Percentiles rank a stretch among this genome's conserved stretches.
Conservation (phyloP, 768 basidiomycete species). For the Russula olivacea region DNA sequence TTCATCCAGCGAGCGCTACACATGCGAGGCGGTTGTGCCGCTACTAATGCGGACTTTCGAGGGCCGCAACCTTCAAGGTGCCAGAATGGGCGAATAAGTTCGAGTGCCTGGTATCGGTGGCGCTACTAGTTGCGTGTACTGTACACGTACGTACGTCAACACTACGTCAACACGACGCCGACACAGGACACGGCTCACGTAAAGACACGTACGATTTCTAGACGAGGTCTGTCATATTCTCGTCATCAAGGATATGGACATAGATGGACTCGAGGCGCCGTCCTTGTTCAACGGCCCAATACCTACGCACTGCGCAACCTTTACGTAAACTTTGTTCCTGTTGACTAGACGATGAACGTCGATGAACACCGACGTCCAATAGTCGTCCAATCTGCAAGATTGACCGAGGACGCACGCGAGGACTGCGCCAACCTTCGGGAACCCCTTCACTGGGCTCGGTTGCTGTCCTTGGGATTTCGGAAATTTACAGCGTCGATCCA, state of each 20-base stretch:
- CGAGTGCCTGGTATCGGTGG: constrained; percentile 10
- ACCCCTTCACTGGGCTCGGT: too few species aligned
- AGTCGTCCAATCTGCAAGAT: neutral
- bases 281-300: neutral
- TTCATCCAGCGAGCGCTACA: neutral
- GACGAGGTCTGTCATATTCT: neutral
- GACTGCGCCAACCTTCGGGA: neutral
- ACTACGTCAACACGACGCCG: too few species aligned
- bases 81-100: neutral
- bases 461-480: neutral
- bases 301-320: too few species aligned
- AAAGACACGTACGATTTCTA: neutral
- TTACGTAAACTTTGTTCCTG: neutral
- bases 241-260: neutral
- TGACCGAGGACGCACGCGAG: too few species aligned
- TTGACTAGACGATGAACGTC: neutral
- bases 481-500: neutral
- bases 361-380: too few species aligned
- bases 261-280: neutral
- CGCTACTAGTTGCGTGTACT: neutral
- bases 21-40: neutral
- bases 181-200: neutral
- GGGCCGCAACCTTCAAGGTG: neutral
- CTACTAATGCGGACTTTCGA: neutral
- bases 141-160: neutral